Evolutionary conservation across 1,284 basidiomycete species (phyloP).

Genomic region (Microbotryum violaceum): DNA sequence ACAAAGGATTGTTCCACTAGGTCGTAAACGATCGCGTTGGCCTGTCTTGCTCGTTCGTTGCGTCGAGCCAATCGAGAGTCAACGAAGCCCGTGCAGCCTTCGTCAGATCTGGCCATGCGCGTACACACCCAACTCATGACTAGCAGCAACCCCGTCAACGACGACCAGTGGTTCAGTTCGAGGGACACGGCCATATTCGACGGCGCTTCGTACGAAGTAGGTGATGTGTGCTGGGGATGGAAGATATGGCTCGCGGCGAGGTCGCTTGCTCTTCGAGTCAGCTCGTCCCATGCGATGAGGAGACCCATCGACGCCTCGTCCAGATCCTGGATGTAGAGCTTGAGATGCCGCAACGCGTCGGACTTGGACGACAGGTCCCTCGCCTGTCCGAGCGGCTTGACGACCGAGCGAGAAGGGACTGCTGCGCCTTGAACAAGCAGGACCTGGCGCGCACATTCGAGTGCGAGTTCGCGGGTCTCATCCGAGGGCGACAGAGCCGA

Average conservation of each 20-base stretch:
- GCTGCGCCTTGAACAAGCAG: too few relatives aligned
- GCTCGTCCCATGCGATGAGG: slow-evolving; percentile 5
- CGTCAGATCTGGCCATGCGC: too few relatives aligned
- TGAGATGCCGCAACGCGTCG: neutral
- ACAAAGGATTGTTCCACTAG: too few relatives aligned
- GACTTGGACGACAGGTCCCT: too few relatives aligned
- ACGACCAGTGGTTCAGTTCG: neutral
- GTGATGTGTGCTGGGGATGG: neutral
- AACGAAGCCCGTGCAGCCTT: too few relatives aligned
- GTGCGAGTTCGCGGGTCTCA: neutral
- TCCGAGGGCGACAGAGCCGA: neutral
- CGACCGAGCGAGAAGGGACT: too few relatives aligned
- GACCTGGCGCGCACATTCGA: neutral
- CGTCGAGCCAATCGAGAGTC: too few relatives aligned
- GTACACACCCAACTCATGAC: neutral
- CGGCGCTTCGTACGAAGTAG: neutral
- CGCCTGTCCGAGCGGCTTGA: neutral
- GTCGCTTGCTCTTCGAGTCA: slow-evolving; percentile 4
- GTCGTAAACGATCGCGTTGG: too few relatives aligned
- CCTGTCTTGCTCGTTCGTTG: too few relatives aligned
- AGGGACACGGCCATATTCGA: neutral
- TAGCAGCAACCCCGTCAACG: neutral
- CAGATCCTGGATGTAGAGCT: neutral
- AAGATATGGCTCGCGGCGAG: slow-evolving; percentile 3
- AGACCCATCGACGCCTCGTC: neutral